A percentile compares a stretch with the other conserved stretches of the same genome.
phyloP scores from a whole-genome alignment of 176 grass and related monocot species.

The Ensete ventricosum region DNA sequence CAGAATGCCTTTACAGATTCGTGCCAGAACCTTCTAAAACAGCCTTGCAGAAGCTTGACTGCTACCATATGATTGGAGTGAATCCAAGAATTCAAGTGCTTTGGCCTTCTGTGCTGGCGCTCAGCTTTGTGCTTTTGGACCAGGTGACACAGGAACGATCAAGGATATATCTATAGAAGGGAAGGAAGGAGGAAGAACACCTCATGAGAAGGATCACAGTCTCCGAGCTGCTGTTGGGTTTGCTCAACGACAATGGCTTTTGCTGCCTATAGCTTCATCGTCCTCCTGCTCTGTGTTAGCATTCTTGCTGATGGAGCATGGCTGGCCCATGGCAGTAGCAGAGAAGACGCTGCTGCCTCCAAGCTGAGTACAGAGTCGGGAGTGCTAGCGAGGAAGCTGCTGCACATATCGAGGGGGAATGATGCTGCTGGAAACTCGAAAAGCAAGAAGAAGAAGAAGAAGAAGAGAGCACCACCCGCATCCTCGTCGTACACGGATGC shows the following conservation, averaged over 20 bases:
- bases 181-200: background rate
- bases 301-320: background rate
- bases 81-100: background rate
- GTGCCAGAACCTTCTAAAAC: constrained; percentile 12
- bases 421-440: background rate
- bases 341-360: background rate
- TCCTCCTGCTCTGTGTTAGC: background rate
- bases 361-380: background rate
- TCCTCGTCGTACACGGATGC: background rate
- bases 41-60: background rate
- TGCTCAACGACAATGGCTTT: background rate
- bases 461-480: no score
- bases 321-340: background rate
- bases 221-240: background rate
- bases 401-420: background rate
- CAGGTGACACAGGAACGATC: background rate
- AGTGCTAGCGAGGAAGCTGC: background rate
- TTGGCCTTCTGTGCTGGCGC: background rate
- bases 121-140: constrained; percentile 14
- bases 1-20: background rate
- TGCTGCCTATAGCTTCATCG: background rate
- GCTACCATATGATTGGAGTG: background rate
- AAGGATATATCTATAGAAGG: background rate
- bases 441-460: background rate
- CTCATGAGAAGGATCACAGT: background rate